Percentiles rank a stretch among this genome's conserved stretches.
Conservation (phyloP, 805 yeast genomes). For the Starmera pachycereana region DNA sequence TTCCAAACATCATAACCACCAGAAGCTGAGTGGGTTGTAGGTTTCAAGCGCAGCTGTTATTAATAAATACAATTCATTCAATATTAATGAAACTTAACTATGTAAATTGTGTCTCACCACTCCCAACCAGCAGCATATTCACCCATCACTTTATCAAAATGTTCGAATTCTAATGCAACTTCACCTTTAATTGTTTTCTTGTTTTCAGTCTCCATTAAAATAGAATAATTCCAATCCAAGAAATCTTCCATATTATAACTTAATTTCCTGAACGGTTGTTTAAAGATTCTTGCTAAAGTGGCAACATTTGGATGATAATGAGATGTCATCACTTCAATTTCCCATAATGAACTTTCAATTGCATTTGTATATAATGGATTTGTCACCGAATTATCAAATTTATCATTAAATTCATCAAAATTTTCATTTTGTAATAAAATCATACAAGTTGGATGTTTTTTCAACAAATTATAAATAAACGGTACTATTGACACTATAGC, state of each 20-base stretch:
- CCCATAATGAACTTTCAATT: constrained; percentile 85
- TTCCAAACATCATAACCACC: no score
- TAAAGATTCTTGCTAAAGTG: constrained; percentile 76
- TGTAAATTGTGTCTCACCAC: constrained; percentile 8
- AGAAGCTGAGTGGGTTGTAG: no score
- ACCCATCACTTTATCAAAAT: constrained; percentile 16
- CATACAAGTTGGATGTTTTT: constrained; percentile 93
- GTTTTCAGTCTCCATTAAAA: constrained; percentile 53
- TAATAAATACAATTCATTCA: no score
- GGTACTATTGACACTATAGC: constrained; percentile 84
- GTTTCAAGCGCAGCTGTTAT: no score
- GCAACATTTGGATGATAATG: constrained; percentile 97
- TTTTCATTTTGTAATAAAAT: constrained; percentile 52
- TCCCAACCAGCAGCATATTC: constrained; percentile 17
- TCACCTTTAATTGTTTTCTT: constrained; percentile 56
- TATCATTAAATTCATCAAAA: constrained; percentile 38
- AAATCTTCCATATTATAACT: constrained; percentile 89
- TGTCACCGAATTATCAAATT: constrained; percentile 49
- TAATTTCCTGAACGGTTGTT: constrained; percentile 84
- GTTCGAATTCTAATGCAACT: constrained; percentile 70
- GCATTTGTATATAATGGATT: constrained; percentile 81
- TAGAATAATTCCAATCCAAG: constrained; percentile 77
- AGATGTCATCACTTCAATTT: constrained; percentile 61
- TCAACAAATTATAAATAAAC: constrained; percentile 80
- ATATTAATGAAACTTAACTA: no score